A percentile compares a stretch with the other conserved stretches of the same genome.
These are phyloP conservation scores for Apiospora arundinis DNA, from an alignment of 2,329 filamentous ascomycete genomes.

Conservation along the genomic window DNA sequence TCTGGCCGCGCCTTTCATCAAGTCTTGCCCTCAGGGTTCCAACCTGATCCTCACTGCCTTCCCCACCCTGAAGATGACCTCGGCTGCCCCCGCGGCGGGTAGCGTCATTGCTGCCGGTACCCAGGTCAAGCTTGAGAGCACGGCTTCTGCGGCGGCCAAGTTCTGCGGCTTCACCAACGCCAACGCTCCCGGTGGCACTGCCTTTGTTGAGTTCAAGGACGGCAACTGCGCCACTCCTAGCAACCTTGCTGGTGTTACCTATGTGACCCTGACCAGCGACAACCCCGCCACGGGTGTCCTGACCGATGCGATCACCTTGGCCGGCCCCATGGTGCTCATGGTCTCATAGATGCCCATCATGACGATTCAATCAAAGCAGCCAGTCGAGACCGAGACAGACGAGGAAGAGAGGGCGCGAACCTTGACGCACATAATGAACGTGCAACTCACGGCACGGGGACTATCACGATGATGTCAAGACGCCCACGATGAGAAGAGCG, in stretches of 20 bases:
- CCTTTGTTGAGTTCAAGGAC: slow-evolving; percentile 63
- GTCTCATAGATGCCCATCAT: slow-evolving; percentile 48
- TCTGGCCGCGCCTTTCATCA: slow-evolving; percentile 75
- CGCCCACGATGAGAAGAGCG: slow-evolving; percentile 15
- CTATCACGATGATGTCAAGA: slow-evolving; percentile 4
- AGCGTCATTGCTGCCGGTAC: slow-evolving; percentile 48
- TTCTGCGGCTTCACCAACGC: slow-evolving; percentile 74
- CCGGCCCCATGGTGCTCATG: slow-evolving; percentile 66
- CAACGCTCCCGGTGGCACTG: slow-evolving; percentile 61
- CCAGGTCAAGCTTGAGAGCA: slow-evolving; percentile 55
- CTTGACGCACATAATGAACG: slow-evolving; percentile 8
- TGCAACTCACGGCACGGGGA: not conserved
- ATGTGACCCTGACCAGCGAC: slow-evolving; percentile 68
- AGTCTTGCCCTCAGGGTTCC: slow-evolving; percentile 69
- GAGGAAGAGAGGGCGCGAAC: not conserved
- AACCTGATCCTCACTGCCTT: slow-evolving; percentile 69
- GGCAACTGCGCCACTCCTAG: slow-evolving; percentile 67
- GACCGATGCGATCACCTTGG: slow-evolving; percentile 69
- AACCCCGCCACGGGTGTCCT: slow-evolving; percentile 57
- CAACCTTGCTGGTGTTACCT: slow-evolving; percentile 67
- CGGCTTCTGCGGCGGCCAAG: slow-evolving; percentile 56
- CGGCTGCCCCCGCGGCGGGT: slow-evolving; percentile 47
- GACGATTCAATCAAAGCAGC: not conserved
- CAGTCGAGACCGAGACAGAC: slow-evolving; percentile 2
- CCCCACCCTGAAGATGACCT: slow-evolving; percentile 62